phyloP scores from a whole-genome alignment of 139 green algal genomes.

The Closterium sp. region DNA sequence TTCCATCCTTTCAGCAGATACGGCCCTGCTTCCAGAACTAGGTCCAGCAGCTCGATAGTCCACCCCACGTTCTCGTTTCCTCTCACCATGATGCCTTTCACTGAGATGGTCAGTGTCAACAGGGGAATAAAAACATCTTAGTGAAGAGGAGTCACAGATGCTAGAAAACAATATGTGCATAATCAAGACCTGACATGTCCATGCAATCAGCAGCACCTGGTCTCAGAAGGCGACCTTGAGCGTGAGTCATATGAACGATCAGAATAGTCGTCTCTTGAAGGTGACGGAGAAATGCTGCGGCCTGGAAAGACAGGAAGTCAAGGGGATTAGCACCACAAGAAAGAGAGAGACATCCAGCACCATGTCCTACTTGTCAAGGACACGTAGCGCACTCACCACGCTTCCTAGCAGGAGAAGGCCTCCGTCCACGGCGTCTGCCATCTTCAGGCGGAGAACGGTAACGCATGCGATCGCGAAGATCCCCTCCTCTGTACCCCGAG shows the following conservation, averaged over 20 bases:
- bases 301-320: not conserved
- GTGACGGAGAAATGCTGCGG: not conserved
- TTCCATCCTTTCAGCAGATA: not conserved
- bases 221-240: no score
- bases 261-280: constrained; percentile 8
- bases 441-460: constrained; percentile 2
- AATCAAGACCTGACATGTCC: no score
- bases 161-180: no score
- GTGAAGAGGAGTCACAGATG: no score
- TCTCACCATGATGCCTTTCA: not conserved
- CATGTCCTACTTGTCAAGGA: no score
- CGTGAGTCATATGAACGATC: not conserved
- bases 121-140: no score
- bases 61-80: not conserved
- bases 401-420: not conserved
- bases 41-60: not conserved
- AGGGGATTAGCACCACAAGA: not conserved
- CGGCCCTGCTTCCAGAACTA: no score
- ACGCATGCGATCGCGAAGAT: constrained; percentile 16
- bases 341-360: no score
- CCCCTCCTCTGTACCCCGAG: constrained; percentile 13
- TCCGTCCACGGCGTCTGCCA: not conserved
- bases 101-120: no score
- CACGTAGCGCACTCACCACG: not conserved
- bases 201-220: no score